phyloP scores from a whole-genome alignment of 306 rosid genomes.

The Crotalaria pallida region DNA sequence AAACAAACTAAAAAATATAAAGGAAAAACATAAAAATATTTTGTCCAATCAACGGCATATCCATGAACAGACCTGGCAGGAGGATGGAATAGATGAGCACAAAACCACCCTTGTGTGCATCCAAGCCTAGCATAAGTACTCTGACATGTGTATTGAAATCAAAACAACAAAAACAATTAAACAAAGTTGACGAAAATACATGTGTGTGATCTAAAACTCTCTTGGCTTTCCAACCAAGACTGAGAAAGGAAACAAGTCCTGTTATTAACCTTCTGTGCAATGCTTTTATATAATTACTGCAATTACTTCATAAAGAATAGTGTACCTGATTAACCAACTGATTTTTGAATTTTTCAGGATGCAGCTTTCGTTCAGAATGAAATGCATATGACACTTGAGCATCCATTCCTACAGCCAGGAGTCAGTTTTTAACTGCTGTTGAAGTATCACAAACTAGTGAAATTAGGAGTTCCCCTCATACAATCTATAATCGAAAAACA shows the following conservation, averaged over 20 bases:
- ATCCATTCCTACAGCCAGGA: conserved; percentile 73
- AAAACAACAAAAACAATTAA: conserved; percentile 8
- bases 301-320: neutral
- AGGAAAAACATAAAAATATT: conserved; percentile 1
- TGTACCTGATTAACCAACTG: conserved; percentile 85
- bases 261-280: neutral
- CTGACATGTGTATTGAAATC: conserved; percentile 36
- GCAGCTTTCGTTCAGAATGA: conserved; percentile 86
- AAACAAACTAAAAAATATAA: neutral
- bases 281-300: neutral
- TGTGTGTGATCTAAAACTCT: neutral
- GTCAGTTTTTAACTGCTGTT: neutral
- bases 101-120: conserved; percentile 88
- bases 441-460: neutral
- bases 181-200: neutral
- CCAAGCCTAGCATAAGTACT: conserved; percentile 82
- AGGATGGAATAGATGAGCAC: conserved; percentile 58
- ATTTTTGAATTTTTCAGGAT: conserved; percentile 90
- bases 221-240: conserved; percentile 9
- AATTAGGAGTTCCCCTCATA: neutral
- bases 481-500: neutral
- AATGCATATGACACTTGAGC: conserved; percentile 98
- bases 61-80: conserved; percentile 50
- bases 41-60: conserved; percentile 15
- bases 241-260: neutral